Conservation (phyloP, 2,329 filamentous ascomycete genomes). For the Sporothrix humicola region DNA sequence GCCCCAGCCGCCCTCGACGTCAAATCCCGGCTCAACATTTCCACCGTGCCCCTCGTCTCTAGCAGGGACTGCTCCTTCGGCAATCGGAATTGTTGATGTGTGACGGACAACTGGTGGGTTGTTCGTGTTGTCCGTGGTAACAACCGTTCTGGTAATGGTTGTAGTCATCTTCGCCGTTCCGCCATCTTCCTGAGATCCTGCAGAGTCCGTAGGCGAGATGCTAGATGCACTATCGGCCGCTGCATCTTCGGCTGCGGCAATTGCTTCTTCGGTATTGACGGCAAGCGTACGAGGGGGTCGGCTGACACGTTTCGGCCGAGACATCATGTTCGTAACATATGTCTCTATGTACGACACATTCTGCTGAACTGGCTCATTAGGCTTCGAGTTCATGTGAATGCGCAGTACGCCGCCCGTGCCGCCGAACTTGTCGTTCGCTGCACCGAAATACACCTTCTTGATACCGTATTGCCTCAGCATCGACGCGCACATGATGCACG, state of each 20-base stretch:
- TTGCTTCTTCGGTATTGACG: constrained; percentile 12
- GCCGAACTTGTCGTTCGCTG: constrained; percentile 94
- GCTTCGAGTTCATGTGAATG: constrained; percentile 70
- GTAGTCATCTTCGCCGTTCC: constrained; percentile 12
- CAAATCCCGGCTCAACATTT: constrained; percentile 78
- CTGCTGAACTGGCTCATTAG: constrained; percentile 42
- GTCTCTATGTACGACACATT: constrained; percentile 38
- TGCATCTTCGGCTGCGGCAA: not conserved
- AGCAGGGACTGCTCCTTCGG: constrained; percentile 39
- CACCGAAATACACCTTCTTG: constrained; percentile 90
- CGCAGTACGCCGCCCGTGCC: constrained; percentile 93
- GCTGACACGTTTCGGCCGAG: constrained; percentile 34
- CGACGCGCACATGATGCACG: constrained; percentile 98
- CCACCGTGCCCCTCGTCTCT: constrained; percentile 59
- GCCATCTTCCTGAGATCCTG: constrained; percentile 8
- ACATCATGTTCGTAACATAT: constrained; percentile 39
- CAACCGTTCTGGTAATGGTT: constrained; percentile 28
- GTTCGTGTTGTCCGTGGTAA: constrained; percentile 24
- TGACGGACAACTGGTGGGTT: constrained; percentile 36
- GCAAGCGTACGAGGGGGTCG: not conserved
- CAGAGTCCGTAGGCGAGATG: constrained; percentile 28
- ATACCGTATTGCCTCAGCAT: constrained; percentile 87
- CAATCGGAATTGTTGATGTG: constrained; percentile 39
- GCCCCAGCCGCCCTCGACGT: constrained; percentile 84
- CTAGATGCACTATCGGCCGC: constrained; percentile 7